Evolutionary conservation across 2,329 filamentous ascomycete genomes (phyloP).

Genomic region (Dactylellina leptospora): DNA sequence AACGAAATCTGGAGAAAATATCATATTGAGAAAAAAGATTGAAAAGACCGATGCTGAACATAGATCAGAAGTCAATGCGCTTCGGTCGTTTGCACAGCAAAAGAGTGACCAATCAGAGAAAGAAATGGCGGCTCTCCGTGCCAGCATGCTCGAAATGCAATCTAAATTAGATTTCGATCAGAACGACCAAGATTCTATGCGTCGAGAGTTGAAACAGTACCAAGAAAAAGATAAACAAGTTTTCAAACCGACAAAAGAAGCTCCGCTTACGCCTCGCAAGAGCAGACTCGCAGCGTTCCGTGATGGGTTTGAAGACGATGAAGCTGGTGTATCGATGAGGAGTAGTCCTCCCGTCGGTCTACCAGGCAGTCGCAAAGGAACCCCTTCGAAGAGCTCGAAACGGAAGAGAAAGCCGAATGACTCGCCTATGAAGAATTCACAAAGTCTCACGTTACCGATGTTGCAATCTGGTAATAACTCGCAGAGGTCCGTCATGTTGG

Average conservation of each 20-base stretch:
- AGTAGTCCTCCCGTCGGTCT: conserved; percentile 44
- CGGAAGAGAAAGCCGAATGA: conserved; percentile 50
- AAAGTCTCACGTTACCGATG: conserved; percentile 41
- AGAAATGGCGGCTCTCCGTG: conserved; percentile 20
- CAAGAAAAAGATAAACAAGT: conserved; percentile 31
- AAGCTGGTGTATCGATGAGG: conserved; percentile 38
- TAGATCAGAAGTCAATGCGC: conserved; percentile 29
- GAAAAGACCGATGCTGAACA: conserved; percentile 40
- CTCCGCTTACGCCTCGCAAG: conserved; percentile 27
- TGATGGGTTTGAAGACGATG: conserved; percentile 50
- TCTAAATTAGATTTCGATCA: conserved; percentile 31
- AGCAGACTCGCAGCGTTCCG: conserved; percentile 23
- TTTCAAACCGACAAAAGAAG: conserved; percentile 1
- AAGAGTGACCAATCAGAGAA: conserved; percentile 33
- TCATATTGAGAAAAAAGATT: conserved; percentile 41
- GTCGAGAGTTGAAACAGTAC: conserved; percentile 39
- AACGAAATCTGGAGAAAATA: conserved; percentile 39
- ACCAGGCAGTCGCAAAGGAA: conserved; percentile 34
- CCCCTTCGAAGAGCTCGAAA: conserved; percentile 45
- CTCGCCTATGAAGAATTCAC: conserved; percentile 48
- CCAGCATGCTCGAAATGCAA: conserved; percentile 30
- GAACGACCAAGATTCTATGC: conserved; percentile 31
- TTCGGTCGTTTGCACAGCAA: conserved; percentile 29
- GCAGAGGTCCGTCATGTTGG: conserved; percentile 37
- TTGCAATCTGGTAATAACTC: conserved; percentile 32